Evolutionary conservation across 805 yeast species (phyloP).

Genomic region (Metschnikowia lunata): DNA sequence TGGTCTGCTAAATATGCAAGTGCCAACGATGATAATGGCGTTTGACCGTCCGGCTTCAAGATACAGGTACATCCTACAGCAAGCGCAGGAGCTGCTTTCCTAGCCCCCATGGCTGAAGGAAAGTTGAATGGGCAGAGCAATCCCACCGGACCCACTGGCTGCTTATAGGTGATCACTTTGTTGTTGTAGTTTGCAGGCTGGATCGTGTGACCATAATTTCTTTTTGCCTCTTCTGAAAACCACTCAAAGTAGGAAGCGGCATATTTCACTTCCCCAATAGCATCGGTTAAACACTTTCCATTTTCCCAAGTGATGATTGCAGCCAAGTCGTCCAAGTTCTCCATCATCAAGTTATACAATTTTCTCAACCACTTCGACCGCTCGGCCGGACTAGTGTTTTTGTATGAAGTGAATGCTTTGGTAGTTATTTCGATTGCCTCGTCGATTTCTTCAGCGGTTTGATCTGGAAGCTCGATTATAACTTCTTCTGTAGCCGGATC

Average conservation of each 20-base stretch:
- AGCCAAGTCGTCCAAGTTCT: slow-evolving; percentile 54
- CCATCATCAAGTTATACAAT: slow-evolving; percentile 47
- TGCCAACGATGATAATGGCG: slow-evolving; percentile 59
- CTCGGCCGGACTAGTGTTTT: slow-evolving; percentile 45
- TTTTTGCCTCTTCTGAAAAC: slow-evolving; percentile 52
- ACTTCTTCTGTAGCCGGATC: slow-evolving; percentile 40
- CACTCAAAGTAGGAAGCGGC: slow-evolving; percentile 49
- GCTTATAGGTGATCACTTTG: slow-evolving; percentile 50
- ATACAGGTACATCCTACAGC: slow-evolving; percentile 64
- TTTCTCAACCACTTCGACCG: slow-evolving; percentile 50
- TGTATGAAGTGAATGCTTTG: slow-evolving; percentile 43
- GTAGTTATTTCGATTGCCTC: slow-evolving; percentile 46
- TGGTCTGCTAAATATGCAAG: slow-evolving; percentile 50
- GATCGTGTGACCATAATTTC: slow-evolving; percentile 53
- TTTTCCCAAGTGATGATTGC: slow-evolving; percentile 56
- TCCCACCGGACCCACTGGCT: slow-evolving; percentile 63
- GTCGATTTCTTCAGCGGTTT: slow-evolving; percentile 38
- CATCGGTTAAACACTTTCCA: slow-evolving; percentile 53
- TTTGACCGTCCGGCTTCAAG: slow-evolving; percentile 57
- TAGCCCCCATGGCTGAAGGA: slow-evolving; percentile 63
- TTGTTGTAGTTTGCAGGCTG: slow-evolving; percentile 50
- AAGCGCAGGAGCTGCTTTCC: slow-evolving; percentile 61
- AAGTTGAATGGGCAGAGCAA: slow-evolving; percentile 65
- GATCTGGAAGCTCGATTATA: slow-evolving; percentile 41
- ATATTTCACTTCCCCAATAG: slow-evolving; percentile 52